Evolutionary conservation across 805 yeast genomes (phyloP), one percentile per base, ranked within the genome.

Genomic region (Yamadazyma kitorensis): DNA sequence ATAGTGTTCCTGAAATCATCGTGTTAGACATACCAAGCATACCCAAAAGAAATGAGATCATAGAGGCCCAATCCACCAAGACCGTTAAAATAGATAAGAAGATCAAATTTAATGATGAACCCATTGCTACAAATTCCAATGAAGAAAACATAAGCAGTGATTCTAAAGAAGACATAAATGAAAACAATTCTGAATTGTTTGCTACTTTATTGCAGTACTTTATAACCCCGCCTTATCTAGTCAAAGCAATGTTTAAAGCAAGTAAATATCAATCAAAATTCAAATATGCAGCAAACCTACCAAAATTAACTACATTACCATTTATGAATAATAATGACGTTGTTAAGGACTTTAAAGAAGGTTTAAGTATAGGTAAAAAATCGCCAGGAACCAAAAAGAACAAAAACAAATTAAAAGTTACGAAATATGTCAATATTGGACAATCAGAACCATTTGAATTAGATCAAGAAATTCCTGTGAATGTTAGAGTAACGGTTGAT

Each of bases 401-500:
- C 33, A 68, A 69, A 31, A 74, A 70, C 43, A 72, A 76, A 40
- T 62, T 77, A 26, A 60, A 70, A 21, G 68, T 68, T 24, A 88
- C 96, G 5, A 80, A 78, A 47, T 85, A 69, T 48, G 84, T 88
- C 31, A 86, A 88, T 49, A 68, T 88, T 28, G 97, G 97, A 1
- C 72, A 68, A 36, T 62, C 65, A 2, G 60, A 73, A 34, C 69
- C 80, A 12, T 46, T 88, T 20, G 81, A 81, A 51, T 67, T 88
- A 32, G 75, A 73, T 43, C 49, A 52, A 24, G 79, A 78, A 37
- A 80, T 86, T 3, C 95, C 95, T 3, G 72, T 77, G 0, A 78
- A 84, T 47, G 86, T 82, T 11, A 67, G 95, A 44, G 95, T 89
- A 7, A 86, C 94, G 0, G 86, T 89, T 2, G 86, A 89, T 49